Evolutionary conservation across 2,329 filamentous ascomycete species (phyloP).

Genomic region (Diaporthe eres): DNA sequence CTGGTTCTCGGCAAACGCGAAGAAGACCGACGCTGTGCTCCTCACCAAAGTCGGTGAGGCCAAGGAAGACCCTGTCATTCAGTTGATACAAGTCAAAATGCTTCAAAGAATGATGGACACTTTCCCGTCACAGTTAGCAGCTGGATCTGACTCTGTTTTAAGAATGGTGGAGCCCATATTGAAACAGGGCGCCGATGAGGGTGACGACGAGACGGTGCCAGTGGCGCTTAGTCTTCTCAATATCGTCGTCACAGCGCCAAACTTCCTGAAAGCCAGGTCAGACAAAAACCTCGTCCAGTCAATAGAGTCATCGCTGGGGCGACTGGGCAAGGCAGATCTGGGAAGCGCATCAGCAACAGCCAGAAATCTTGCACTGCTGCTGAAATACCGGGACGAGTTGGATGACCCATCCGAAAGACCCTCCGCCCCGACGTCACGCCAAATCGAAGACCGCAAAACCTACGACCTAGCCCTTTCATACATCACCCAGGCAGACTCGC

Average conservation of each 20-base stretch:
- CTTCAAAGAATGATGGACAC: constrained; percentile 76
- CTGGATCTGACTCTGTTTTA: constrained; percentile 74
- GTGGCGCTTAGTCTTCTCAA: constrained; percentile 74
- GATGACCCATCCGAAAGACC: constrained; percentile 58
- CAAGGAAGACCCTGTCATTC: constrained; percentile 57
- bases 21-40: constrained; percentile 48
- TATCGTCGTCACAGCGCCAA: constrained; percentile 69
- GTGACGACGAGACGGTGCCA: constrained; percentile 63
- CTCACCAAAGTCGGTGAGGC: constrained; percentile 46
- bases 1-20: constrained; percentile 63
- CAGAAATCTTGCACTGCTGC: constrained; percentile 67
- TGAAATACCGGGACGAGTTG: constrained; percentile 69
- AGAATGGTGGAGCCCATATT: constrained; percentile 75
- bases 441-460: constrained; percentile 72
- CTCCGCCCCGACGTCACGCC: constrained; percentile 59
- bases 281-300: constrained; percentile 57
- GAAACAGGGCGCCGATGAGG: constrained; percentile 53
- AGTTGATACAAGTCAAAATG: constrained; percentile 71
- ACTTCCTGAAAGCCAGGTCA: constrained; percentile 65
- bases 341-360: constrained; percentile 66
- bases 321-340: constrained; percentile 55
- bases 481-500: constrained; percentile 72
- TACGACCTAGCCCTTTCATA: constrained; percentile 76
- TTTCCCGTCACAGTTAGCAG: constrained; percentile 74
- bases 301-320: constrained; percentile 65